These are phyloP conservation scores for Aspergillus incahuasiensis DNA, from an alignment of 495 filamentous ascomycete genomes.

Conservation along the genomic window DNA sequence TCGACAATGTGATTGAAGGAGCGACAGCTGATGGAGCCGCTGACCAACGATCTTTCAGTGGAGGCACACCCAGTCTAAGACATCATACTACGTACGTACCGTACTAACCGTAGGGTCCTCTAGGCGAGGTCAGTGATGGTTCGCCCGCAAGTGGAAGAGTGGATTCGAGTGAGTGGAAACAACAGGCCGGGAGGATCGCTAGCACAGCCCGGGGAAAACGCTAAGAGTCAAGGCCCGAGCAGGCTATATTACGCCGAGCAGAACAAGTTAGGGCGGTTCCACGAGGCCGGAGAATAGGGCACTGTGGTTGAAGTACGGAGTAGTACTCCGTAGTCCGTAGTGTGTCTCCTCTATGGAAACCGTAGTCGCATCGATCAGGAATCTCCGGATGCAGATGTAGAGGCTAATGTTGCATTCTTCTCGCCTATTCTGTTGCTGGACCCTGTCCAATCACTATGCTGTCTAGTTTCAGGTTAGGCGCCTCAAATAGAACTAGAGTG, in stretches of 20 bases:
- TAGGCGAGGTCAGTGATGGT: conserved; percentile 9
- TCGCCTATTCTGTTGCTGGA: neutral
- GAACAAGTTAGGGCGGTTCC: neutral
- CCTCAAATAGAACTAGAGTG: neutral
- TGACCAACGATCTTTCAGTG: conserved; percentile 13
- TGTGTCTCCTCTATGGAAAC: neutral
- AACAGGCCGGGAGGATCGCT: conserved; percentile 10
- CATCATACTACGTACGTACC: neutral
- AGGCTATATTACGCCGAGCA: neutral
- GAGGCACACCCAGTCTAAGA: conserved; percentile 8
- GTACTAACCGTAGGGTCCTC: neutral
- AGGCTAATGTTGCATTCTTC: conserved; percentile 1
- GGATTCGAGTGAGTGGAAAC: conserved; percentile 10
- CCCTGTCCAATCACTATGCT: neutral
- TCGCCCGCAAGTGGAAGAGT: conserved; percentile 3
- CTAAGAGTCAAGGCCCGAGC: conserved; percentile 1
- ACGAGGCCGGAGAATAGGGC: conserved; percentile 2
- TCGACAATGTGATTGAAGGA: conserved; percentile 25
- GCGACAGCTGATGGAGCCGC: neutral
- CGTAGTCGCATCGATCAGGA: neutral
- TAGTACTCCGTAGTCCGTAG: too few relatives aligned
- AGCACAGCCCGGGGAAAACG: conserved; percentile 9
- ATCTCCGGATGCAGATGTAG: neutral
- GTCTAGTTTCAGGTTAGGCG: conserved; percentile 10
- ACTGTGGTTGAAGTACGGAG: neutral